Evolutionary conservation across 345 rosid species (phyloP), one percentile per base, ranked within the genome.

Genomic region (Salix dunnii): DNA sequence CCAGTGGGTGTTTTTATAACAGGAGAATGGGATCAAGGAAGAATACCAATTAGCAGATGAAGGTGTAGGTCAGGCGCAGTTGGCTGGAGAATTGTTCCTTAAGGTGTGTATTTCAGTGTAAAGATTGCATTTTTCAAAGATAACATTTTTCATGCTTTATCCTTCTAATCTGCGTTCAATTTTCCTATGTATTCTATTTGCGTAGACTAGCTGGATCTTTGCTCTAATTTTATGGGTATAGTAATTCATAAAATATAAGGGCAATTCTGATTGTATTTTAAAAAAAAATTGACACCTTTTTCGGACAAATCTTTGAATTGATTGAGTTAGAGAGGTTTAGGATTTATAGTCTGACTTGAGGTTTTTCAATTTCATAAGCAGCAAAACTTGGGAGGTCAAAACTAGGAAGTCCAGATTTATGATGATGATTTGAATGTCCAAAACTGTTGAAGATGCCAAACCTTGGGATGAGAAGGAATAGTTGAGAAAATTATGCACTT

Each of bases 1-100:
- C 27, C 36, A 66, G 21, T 23, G 13, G 20, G 8, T 25, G 18
- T 12, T 33, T 43, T 74, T 13, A 31, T 40, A 62, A 23, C 83
- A 94, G 99, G 97, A 91, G 84, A 91, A 96, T 79, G 99, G 97
- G 0, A 78, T 80, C 42, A 91, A 77, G 60, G 46, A 85, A 3
- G 94, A 96, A 60, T 91, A 83, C 79, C 89, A 87, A 35, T 82
- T 96, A 64, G 94, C 97, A 0, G 51, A 88, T 25, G 96, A 92
- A 68, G 99, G 98, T 33, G 74, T 93, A 40, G 43, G 71, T 67
- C 99, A 93, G 82, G 99, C 98, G 43, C 86, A 77, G 48, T 75
- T 88, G 81, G 97, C 97, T 74, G 97, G 90, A 73, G 85, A 90
- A 53, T 85, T 76, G 7, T 91, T 96, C 85, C 91, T 86, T 28